These are phyloP conservation scores for Tricharina praecox DNA, from an alignment of 495 filamentous ascomycete genomes.

Conservation along the genomic window DNA sequence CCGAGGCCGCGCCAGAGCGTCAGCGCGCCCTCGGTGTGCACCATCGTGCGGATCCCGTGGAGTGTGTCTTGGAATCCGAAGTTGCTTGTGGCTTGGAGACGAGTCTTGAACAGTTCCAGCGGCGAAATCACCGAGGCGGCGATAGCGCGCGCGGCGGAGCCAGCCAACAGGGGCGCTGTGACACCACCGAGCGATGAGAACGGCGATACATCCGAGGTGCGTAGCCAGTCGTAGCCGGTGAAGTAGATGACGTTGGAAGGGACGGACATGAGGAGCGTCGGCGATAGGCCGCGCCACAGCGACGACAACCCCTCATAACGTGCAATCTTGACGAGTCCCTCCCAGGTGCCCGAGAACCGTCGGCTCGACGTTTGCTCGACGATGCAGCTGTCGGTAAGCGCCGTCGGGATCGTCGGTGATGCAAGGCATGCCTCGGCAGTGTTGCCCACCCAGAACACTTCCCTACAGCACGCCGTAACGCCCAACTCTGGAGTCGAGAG, in stretches of 20 bases:
- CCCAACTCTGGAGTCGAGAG: conserved; percentile 47
- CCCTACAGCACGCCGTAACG: conserved; percentile 86
- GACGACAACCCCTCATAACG: conserved; percentile 75
- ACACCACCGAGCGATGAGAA: conserved; percentile 39
- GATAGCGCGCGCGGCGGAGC: conserved; percentile 54
- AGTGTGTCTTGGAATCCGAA: conserved; percentile 54
- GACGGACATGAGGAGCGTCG: conserved; percentile 84
- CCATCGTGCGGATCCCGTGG: conserved; percentile 60
- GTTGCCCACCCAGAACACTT: conserved; percentile 92
- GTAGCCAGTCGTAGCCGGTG: conserved; percentile 92
- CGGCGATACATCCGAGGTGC: conserved; percentile 50
- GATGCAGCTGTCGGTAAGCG: conserved; percentile 48
- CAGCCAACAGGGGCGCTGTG: conserved; percentile 66
- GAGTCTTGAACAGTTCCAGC: conserved; percentile 86
- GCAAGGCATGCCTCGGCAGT: conserved; percentile 65
- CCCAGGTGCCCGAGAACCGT: conserved; percentile 77
- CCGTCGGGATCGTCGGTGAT: conserved; percentile 22
- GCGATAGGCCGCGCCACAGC: conserved; percentile 82
- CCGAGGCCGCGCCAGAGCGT: conserved; percentile 88
- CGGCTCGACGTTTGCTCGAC: conserved; percentile 69
- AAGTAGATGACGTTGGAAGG: conserved; percentile 97
- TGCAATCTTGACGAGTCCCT: conserved; percentile 90
- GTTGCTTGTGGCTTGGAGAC: conserved; percentile 58
- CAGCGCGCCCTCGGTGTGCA: conserved; percentile 50
- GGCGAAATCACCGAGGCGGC: conserved; percentile 75